Base-by-base conservation (phyloP, 352 stramenopile species). In the Globisporangium lucens region DNA sequence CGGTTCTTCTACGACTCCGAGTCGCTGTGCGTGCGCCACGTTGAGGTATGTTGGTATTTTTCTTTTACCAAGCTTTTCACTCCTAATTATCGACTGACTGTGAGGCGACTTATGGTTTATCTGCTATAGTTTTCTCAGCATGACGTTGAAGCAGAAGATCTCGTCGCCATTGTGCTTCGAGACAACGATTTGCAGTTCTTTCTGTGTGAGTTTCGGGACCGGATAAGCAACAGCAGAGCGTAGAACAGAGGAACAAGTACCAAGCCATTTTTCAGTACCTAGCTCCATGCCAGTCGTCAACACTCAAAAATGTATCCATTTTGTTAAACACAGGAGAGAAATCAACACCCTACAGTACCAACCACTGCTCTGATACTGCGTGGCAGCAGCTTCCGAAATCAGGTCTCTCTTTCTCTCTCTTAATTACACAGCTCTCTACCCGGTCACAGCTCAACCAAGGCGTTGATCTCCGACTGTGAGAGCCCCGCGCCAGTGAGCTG, bases 181-280 rank as follows among this genome's bases (percentile, higher is more conserved):
- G 77, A 82, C 49, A 91, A 91, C 69, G 77, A 85, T 52, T 35
- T 89, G 12, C 76, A 80, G 66, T 78, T 82, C 58, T 69, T 93
- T 17, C 66, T 87, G 24, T 78, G 76, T 68, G 82, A 89, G 56
- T 91, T 89, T 66, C 78, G 81, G 13, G 78, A 85, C 49, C 79
- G 85, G 27, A 70, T 90, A 51, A 60, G 52, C 47, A 68, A 68
- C 41, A 59, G 17, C 30, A 13, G 36, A 55, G 38, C 38, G 24
- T 56, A 36, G 24, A 24, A 24, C 24, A 56, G 0, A 6, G 10
- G 13, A 49, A 17, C 15, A 22, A 7, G 6, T 49, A 17, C 2
- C 17, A 8, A 47, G 41, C 41, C 15, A n/a, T 47, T 20, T 46
- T 4, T 43, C 36, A 43, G 3, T 4, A 24, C 24, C 24, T 24